Base-by-base conservation (phyloP, 2,329 filamentous ascomycete genomes). In the Dothideomycetes sp. region DNA sequence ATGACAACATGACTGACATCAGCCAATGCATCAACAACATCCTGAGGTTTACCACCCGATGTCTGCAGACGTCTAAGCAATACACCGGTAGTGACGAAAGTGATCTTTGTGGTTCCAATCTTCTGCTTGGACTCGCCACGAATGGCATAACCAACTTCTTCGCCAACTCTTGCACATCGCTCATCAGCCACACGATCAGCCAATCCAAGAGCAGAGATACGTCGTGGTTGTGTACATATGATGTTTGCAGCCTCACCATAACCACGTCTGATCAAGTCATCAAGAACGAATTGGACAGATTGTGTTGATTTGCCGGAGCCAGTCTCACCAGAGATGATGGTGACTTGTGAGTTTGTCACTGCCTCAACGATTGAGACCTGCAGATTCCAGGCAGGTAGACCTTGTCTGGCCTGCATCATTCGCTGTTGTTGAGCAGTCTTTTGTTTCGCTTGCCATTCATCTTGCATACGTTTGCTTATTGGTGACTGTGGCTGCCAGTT, bases 261-360 rank as follows among this genome's bases (percentile, higher is more conserved):
- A 5, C 80, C 76, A 34, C 75, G 72, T 45, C 74, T 70, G 51
- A 95, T 94, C 47, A 96, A 67, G 51, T 96, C 85, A 52, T 98
- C 91, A 2, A 98, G 70, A 32, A 98, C 73, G 59, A 96, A 98
- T 58, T 98, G 91, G 24, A 96, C 86, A 2, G 86, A 91, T 59
- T 98, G 91, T 1, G 91, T 96, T 36, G 85, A 94, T 62, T 98
- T 98, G 55, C 91, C 91, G 14, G 86, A 94, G 38, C 91, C 91
- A 3, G 91, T 98, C 63, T 96, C 91, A 49, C 91, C 91, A 32
- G 88, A 93, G 51, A 98, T 91, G 52, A 98, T 95, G 1, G 86
- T 94, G 37, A 98, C 87, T 59, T 95, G 81, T 53, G 89, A 78
- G 4, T 71, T 66, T 31, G 72, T 72, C 36, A 98, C 84, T 0